Conservation (phyloP, 1,284 basidiomycete species). For the Rhodotorula sp. region DNA sequence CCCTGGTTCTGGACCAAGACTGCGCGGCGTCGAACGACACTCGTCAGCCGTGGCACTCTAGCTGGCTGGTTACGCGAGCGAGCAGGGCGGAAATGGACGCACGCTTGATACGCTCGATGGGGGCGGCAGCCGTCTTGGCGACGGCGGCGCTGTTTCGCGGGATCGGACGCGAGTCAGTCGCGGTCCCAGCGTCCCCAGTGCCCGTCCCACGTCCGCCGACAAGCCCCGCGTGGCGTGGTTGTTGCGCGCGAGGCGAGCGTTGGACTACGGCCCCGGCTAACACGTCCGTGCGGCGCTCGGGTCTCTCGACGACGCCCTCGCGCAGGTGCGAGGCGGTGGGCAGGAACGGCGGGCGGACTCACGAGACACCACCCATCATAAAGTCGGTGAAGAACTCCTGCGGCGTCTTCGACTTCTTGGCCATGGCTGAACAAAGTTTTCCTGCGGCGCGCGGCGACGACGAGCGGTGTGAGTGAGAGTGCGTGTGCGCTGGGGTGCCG, state of each 20-base stretch:
- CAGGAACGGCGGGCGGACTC: background rate
- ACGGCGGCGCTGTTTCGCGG: slow-evolving; percentile 59
- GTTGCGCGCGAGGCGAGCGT: background rate
- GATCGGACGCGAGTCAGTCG: background rate
- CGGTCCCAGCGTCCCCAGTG: no score
- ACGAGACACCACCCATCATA: slow-evolving; percentile 41
- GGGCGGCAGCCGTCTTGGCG: slow-evolving; percentile 95
- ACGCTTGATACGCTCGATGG: slow-evolving; percentile 94
- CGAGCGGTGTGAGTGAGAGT: background rate
- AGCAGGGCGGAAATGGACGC: slow-evolving; percentile 3
- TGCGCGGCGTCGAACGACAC: slow-evolving; percentile 33
- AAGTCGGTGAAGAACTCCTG: slow-evolving; percentile 40
- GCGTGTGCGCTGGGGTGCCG: background rate
- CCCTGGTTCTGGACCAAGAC: slow-evolving; percentile 94
- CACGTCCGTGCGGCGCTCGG: no score
- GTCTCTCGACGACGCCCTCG: no score
- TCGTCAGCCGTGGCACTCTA: background rate
- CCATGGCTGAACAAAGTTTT: slow-evolving; percentile 20
- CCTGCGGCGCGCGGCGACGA: background rate
- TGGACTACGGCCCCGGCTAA: no score
- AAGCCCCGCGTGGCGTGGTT: background rate
- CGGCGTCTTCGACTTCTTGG: slow-evolving; percentile 38
- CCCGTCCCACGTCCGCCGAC: background rate
- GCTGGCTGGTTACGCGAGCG: slow-evolving; percentile 29
- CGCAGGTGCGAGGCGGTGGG: no score